Percentiles rank a stretch among this genome's conserved stretches.
These are phyloP conservation scores for Bryopsis sp. DNA, from an alignment of 139 green algal species.

Conservation along the genomic window DNA sequence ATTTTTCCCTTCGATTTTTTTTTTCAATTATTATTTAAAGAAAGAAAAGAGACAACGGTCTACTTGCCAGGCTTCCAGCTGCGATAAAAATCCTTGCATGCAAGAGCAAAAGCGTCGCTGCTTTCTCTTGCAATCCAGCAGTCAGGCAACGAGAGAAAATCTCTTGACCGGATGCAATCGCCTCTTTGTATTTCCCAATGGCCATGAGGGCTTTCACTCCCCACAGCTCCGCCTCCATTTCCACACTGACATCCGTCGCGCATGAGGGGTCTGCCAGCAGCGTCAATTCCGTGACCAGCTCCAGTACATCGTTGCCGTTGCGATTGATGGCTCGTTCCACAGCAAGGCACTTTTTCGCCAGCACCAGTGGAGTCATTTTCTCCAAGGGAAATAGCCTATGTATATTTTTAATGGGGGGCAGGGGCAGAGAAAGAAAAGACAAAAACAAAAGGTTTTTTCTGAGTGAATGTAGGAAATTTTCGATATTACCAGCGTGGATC, in stretches of 20 bases:
- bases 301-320: neutral
- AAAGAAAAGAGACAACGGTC: no score
- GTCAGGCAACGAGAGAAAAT: neutral
- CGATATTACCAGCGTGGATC: no score
- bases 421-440: no score
- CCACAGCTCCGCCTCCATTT: neutral
- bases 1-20: no score
- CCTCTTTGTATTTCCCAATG: neutral
- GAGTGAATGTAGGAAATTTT: no score
- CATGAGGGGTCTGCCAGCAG: neutral
- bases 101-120: neutral
- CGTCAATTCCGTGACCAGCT: neutral
- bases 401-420: no score
- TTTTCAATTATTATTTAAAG: no score
- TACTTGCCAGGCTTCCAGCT: neutral
- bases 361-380: neutral
- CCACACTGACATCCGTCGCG: neutral
- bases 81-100: neutral
- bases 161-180: neutral
- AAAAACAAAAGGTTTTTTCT: no score
- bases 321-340: neutral
- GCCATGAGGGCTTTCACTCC: neutral
- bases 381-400: neutral
- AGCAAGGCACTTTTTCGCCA: neutral
- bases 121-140: neutral